Base-by-base conservation (phyloP, 139 green algal genomes). In the Diplosphaera chodatii region DNA sequence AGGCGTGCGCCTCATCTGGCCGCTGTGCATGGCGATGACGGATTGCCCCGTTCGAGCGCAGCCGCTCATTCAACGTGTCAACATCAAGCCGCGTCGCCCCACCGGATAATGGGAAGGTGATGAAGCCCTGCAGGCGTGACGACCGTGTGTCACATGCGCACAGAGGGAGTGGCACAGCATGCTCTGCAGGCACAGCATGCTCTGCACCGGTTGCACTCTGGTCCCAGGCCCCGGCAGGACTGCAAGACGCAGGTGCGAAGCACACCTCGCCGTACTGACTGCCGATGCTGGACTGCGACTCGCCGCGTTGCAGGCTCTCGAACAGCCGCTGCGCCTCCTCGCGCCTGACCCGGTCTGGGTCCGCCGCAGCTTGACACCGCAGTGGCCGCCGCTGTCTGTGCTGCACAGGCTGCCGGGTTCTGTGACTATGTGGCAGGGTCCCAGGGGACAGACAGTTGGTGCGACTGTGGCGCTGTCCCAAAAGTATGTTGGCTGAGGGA, bases 1-100 rank as follows among this genome's bases (percentile, higher is more conserved):
- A 73, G 48, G 87, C 91, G 70, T 86, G 89, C 0, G 91, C 90
- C 67, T 96, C 87, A 69, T 96, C 91, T 1, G 91, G 91, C 1
- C 83, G 75, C 67, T 88, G 82, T 22, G 72, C 56, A 66, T 84
- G 72, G 22, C 90, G 77, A 28, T 89, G 80, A 0, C 89, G 79
- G 20, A 80, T 33, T 0, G 81, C 77, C 8, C 90, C 90, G 63
- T 67, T 67, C 8, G 83, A 62, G 37, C 77, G 67, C 18, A 97
- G 78, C 30, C 81, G 68, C 68, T 97, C 90, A 48, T 96, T 96
- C 13, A 96, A 74, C 0, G 78, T 80, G 56, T 93, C 87, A 1
- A 95, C 89, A 56, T 93, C 89, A 32, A 94, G 69, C 4, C 77
- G 77, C 28, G 64, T 73, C 0, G 78, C 63, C 40, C 83, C 76